These are phyloP conservation scores for Colletotrichum destructivum DNA, from an alignment of 2,329 filamentous ascomycete genomes.

Conservation along the genomic window DNA sequence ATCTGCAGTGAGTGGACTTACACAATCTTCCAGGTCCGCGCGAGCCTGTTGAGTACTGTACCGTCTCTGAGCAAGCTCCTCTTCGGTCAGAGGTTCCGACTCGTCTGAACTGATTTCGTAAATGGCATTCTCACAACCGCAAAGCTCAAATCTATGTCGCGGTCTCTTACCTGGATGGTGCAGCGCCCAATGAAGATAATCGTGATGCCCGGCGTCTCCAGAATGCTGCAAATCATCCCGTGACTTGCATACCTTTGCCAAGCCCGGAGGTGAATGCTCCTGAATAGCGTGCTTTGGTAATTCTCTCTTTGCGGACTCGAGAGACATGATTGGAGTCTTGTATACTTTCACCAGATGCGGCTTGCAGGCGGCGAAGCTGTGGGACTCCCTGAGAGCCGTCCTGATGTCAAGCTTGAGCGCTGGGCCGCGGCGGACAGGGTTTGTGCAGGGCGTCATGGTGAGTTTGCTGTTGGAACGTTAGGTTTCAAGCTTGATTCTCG, in stretches of 20 bases:
- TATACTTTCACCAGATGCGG: not conserved
- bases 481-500: not conserved
- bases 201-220: slow-evolving; percentile 13
- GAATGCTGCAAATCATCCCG: slow-evolving; percentile 17
- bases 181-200: slow-evolving; percentile 28
- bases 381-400: not conserved
- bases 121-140: slow-evolving; percentile 2
- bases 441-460: not conserved
- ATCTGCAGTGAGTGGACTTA: not conserved
- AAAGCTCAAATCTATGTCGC: not conserved
- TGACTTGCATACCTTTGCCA: not conserved
- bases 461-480: not conserved
- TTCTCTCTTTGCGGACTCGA: not conserved
- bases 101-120: not conserved
- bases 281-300: slow-evolving; percentile 3
- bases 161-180: slow-evolving; percentile 13
- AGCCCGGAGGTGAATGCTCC: not conserved
- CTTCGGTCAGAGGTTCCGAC: not conserved
- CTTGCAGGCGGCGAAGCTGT: not conserved
- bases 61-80: not conserved
- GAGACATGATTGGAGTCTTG: not conserved
- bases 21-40: not conserved
- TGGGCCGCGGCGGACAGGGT: not conserved
- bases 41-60: not conserved
- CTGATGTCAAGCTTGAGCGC: slow-evolving; percentile 1